Conservation (phyloP, 768 basidiomycete species). For the Melanogaster broomeanus region DNA sequence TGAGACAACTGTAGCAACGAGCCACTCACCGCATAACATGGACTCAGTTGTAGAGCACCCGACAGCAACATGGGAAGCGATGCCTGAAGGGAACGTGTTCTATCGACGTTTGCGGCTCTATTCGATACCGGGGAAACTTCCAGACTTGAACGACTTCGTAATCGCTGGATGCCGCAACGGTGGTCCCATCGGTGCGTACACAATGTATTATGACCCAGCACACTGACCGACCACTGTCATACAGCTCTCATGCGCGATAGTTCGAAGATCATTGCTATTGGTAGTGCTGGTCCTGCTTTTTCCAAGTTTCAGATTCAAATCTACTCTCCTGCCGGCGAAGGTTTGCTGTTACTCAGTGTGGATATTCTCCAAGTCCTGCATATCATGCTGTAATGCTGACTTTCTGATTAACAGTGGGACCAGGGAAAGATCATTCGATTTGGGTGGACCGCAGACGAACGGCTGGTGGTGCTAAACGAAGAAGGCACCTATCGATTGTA, state of each 20-base stretch:
- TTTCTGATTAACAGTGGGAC: conserved; percentile 72
- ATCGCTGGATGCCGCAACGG: conserved; percentile 83
- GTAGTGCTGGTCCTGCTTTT: conserved; percentile 53
- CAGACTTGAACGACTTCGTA: conserved; percentile 76
- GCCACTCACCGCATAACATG: conserved; percentile 18
- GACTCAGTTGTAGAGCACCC: conserved; percentile 63
- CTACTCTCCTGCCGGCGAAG: conserved; percentile 84
- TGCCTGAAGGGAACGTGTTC: conserved; percentile 85
- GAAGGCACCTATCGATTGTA: conserved; percentile 92
- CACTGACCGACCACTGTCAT: conserved; percentile 1
- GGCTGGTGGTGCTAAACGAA: conserved; percentile 83
- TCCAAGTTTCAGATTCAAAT: conserved; percentile 84
- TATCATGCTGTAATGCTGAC: conserved; percentile 7
- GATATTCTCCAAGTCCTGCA: conserved; percentile 35
- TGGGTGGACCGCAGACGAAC: conserved; percentile 84
- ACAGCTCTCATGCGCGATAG: conserved; percentile 87
- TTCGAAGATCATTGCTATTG: conserved; percentile 74
- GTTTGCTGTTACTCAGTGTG: conserved; percentile 70
- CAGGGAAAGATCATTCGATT: conserved; percentile 79
- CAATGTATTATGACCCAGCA: neutral
- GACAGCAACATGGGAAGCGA: conserved; percentile 85
- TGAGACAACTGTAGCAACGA: too few relatives aligned
- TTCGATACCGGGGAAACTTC: conserved; percentile 75
- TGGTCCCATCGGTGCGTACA: conserved; percentile 78
- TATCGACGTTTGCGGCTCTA: conserved; percentile 87